A percentile compares a stretch with the other conserved stretches of the same genome.
phyloP scores from a whole-genome alignment of 2,329 filamentous ascomycete species.

The Hypoxylon sp. region DNA sequence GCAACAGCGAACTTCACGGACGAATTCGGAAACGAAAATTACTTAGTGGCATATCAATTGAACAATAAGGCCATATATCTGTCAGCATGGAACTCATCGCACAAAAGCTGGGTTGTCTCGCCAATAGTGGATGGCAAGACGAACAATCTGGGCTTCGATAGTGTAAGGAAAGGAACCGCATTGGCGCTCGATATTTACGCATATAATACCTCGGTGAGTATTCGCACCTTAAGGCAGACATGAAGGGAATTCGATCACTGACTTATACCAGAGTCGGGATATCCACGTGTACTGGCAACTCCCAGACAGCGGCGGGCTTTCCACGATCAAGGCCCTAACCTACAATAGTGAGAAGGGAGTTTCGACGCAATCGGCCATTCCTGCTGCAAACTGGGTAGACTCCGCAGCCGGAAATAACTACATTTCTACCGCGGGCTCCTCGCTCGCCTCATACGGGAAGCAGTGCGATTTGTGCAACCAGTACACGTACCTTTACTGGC shows the following conservation, averaged over 20 bases:
- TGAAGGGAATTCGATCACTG: not conserved
- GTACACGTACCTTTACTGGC: conserved; percentile 48
- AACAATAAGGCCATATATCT: conserved; percentile 47
- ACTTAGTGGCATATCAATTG: conserved; percentile 47
- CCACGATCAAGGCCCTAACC: conserved; percentile 40
- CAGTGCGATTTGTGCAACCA: conserved; percentile 48
- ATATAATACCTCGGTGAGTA: conserved; percentile 29
- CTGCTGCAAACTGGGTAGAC: conserved; percentile 42
- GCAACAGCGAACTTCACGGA: conserved; percentile 50
- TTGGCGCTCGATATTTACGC: conserved; percentile 40
- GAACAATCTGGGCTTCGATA: conserved; percentile 37
- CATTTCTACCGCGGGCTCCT: conserved; percentile 42
- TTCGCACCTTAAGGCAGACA: not conserved
- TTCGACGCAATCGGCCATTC: conserved; percentile 34
- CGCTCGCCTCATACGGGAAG: conserved; percentile 48
- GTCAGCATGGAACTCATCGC: conserved; percentile 49
- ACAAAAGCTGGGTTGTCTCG: conserved; percentile 46
- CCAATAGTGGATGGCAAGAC: conserved; percentile 46
- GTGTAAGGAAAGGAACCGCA: conserved; percentile 38
- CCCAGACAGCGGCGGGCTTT: conserved; percentile 35
- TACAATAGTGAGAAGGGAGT: conserved; percentile 37
- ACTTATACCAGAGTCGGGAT: conserved; percentile 34
- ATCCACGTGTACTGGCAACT: conserved; percentile 47
- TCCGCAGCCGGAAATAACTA: conserved; percentile 40
- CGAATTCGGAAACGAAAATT: conserved; percentile 45